A percentile compares a stretch with the other conserved stretches of the same genome.
phyloP scores from a whole-genome alignment of 139 green algal species.

The Deuterostichococcus epilithicus region DNA sequence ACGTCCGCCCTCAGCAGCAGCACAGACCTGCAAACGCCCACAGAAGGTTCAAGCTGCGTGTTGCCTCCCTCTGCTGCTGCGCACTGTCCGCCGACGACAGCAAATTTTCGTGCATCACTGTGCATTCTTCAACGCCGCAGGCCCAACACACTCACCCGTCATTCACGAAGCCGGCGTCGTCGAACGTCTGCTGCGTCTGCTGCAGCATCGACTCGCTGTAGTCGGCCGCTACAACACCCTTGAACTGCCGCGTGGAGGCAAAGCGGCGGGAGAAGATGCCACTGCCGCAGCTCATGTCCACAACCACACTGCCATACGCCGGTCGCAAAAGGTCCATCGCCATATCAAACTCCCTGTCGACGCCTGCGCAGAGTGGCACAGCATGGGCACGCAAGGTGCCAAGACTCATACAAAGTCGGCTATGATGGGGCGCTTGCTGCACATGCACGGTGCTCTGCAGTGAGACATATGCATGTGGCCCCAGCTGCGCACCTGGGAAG shows the following conservation, averaged over 20 bases:
- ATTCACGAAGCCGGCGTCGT: conserved; percentile 27
- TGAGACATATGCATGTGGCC: too few species aligned
- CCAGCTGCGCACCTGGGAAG: conserved; percentile 34
- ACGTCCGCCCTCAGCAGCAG: conserved; percentile 83
- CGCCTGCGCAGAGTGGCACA: conserved; percentile 76
- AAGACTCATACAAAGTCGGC: background rate
- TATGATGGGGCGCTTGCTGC: background rate
- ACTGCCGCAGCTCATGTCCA: conserved; percentile 90
- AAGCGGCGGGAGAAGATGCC: conserved; percentile 91
- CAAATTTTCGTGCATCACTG: too few species aligned
- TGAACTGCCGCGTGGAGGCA: conserved; percentile 58
- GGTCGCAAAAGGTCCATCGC: conserved; percentile 56
- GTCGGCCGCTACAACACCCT: conserved; percentile 74
- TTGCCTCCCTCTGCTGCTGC: background rate
- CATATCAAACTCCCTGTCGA: conserved; percentile 68
- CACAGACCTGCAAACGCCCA: background rate
- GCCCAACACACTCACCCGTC: conserved; percentile 2
- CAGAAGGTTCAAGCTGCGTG: background rate
- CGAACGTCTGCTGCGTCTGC: conserved; percentile 66
- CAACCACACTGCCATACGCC: conserved; percentile 37
- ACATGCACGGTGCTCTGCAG: background rate
- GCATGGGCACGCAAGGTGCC: conserved; percentile 38
- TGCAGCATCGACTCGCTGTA: conserved; percentile 86
- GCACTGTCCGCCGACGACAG: too few species aligned
- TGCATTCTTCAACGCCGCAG: background rate